A percentile compares a stretch with the other conserved stretches of the same genome.
Conservation (phyloP, 257 asterid genomes). For the Cruciata laevipes region DNA sequence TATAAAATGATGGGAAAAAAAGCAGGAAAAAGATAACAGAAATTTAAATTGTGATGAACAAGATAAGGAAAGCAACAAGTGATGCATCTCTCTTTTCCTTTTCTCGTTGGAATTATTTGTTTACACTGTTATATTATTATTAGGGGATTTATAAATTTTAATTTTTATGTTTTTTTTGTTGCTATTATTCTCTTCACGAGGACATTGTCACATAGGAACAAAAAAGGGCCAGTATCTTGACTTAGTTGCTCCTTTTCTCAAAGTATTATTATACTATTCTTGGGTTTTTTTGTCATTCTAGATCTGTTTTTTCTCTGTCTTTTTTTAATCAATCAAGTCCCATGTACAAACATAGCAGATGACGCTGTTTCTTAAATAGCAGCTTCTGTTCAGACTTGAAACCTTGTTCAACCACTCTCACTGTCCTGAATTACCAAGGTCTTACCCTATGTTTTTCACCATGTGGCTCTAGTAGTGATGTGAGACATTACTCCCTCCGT, state of each 20-base stretch:
- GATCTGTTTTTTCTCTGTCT: constrained; percentile 27
- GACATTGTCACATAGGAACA: constrained; percentile 38
- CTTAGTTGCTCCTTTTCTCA: constrained; percentile 48
- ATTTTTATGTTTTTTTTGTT: constrained; percentile 12
- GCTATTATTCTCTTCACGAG: constrained; percentile 57
- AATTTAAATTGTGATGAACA: constrained; percentile 15
- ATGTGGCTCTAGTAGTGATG: neutral
- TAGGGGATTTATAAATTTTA: constrained; percentile 15
- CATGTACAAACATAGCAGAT: constrained; percentile 3
- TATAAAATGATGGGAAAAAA: neutral
- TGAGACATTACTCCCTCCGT: neutral
- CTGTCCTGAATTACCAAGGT: neutral
- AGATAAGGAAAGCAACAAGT: constrained; percentile 26
- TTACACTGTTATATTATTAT: constrained; percentile 22
- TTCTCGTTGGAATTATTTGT: constrained; percentile 26
- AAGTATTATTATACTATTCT: constrained; percentile 25
- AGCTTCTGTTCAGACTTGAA: neutral
- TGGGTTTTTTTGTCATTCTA: constrained; percentile 21
- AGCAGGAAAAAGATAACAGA: constrained; percentile 5
- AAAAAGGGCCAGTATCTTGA: constrained; percentile 49
- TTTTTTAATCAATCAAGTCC: neutral
- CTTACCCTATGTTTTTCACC: neutral
- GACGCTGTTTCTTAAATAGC: neutral
- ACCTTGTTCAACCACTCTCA: neutral
- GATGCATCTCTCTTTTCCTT: constrained; percentile 23